These are phyloP conservation scores for Helotiales sp. DNA, from an alignment of 2,329 filamentous ascomycete genomes.

Conservation along the genomic window DNA sequence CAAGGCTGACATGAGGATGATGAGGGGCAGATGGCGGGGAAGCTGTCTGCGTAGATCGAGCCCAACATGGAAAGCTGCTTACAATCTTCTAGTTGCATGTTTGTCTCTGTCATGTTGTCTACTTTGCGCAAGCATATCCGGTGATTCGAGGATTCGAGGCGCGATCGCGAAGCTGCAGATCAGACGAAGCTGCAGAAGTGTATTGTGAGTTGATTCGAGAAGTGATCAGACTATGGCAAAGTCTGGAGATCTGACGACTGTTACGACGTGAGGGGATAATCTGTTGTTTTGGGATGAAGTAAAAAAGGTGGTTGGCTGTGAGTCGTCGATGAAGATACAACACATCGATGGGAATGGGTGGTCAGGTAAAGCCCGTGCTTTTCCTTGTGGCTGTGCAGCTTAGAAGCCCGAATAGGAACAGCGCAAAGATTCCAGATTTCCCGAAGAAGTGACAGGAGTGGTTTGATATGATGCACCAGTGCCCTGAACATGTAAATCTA, in stretches of 20 bases:
- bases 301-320: background rate
- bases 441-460: too few species aligned
- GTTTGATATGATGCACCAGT: too few species aligned
- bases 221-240: conserved; percentile 14
- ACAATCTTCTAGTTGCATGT: conserved; percentile 92
- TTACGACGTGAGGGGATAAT: conserved; percentile 2
- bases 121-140: conserved; percentile 62
- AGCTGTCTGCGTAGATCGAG: too few species aligned
- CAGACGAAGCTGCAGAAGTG: conserved; percentile 13
- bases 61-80: conserved; percentile 36
- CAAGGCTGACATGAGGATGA: conserved; percentile 6
- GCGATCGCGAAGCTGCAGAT: conserved; percentile 16
- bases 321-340: too few species aligned
- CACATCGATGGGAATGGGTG: too few species aligned
- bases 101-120: conserved; percentile 70
- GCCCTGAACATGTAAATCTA: too few species aligned
- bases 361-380: too few species aligned
- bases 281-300: background rate
- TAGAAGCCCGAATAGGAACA: too few species aligned
- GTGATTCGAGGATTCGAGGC: conserved; percentile 27
- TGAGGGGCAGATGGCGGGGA: background rate
- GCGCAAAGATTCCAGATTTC: too few species aligned
- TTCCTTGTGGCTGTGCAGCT: too few species aligned
- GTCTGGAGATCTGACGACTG: background rate
- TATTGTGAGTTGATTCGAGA: conserved; percentile 3